These are phyloP conservation scores for Onygenales sp. DNA, from an alignment of 2,329 filamentous ascomycete genomes.

Conservation along the genomic window DNA sequence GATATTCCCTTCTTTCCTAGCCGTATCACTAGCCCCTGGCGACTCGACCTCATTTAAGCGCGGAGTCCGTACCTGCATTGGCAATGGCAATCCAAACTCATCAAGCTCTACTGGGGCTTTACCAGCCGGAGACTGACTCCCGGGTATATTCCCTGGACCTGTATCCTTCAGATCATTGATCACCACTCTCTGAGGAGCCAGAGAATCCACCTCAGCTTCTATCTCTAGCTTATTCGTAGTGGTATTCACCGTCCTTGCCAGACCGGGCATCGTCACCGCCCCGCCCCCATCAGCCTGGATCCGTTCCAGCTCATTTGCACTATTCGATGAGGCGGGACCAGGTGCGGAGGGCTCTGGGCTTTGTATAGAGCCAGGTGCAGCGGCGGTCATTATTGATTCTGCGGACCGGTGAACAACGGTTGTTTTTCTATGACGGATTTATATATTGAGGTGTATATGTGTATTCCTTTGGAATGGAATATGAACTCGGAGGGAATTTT, in stretches of 20 bases:
- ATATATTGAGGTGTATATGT: background rate
- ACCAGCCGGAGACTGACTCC: background rate
- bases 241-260: background rate
- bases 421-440: too few relatives aligned
- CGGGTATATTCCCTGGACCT: too few relatives aligned
- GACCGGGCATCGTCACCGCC: background rate
- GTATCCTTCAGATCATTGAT: background rate
- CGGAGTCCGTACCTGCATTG: slow-evolving; percentile 8
- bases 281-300: background rate
- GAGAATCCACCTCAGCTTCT: background rate
- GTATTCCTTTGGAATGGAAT: background rate
- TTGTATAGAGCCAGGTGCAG: background rate
- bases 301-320: too few relatives aligned
- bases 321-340: background rate
- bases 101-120: slow-evolving; percentile 15
- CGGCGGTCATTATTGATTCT: background rate
- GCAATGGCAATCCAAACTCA: slow-evolving; percentile 32
- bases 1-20: background rate
- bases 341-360: background rate
- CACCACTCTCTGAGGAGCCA: background rate
- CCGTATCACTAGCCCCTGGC: background rate
- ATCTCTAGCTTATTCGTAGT: background rate
- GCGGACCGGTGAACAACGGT: too few relatives aligned
- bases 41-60: background rate
- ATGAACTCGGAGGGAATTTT: background rate